Evolutionary conservation across 2,329 filamentous ascomycete genomes (phyloP), one percentile per base, ranked within the genome.

Genomic region (Trichoderma sp.): DNA sequence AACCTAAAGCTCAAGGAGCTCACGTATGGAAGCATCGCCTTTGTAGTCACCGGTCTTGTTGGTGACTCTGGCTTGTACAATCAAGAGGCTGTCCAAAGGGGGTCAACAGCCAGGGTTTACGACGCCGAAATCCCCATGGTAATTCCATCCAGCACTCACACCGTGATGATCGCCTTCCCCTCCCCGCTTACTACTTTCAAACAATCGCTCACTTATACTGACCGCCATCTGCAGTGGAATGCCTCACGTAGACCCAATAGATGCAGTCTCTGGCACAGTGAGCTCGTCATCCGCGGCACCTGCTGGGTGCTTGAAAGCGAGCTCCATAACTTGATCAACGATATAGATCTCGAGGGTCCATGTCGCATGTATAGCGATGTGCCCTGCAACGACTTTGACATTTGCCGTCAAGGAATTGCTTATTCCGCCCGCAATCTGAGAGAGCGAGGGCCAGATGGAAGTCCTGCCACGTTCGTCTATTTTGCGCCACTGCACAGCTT

Each of bases 181-280:
- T 2, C 5, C 10, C 0, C 17, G 13, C 1, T 42, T n/a, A n/a
- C n/a, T 13, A 45, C 39, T 19, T 19, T 45, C 8, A 4, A 19
- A 19, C 39, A 4, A 10, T 48, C 22, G 42, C 42, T 48, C 19
- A 27, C 5, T 4, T 17, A 32, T 37, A 58, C 79, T 81, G 70
- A 74, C 52, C 34, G 13, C 5, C 52, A 4, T 27, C 9, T 56
- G 10, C 53, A 81, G 76, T 77, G 76, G 76, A 75, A 78, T 64
- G 66, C 72, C 1, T 77, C 77, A 37, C 72, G 71, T 27, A 75
- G 74, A 25, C 71, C 74, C 8, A 72, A 78, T 45, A 76, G 72
- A 22, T 75, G 78, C 63, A 70, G 74, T 5, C 75, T 83, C 29
- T 82, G 80, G 77, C 82, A 81, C 72, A 78, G 76, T 10, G 74